phyloP scores from a whole-genome alignment of 768 basidiomycete genomes.

The Termitomyces sp. region DNA sequence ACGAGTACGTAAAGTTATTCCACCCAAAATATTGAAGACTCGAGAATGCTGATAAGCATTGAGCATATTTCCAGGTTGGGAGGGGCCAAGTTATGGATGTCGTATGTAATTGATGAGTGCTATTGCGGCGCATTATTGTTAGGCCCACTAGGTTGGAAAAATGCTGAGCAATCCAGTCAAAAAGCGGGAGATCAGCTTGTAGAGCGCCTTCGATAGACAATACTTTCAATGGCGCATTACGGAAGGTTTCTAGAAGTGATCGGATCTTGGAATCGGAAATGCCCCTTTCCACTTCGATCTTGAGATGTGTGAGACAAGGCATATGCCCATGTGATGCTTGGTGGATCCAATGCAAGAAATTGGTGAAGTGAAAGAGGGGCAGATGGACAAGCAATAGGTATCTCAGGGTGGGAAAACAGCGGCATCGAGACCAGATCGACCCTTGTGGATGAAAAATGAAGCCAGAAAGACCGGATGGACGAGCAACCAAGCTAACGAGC shows the following conservation, averaged over 20 bases:
- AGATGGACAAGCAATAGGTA: neutral
- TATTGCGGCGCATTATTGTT: neutral
- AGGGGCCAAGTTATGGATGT: neutral
- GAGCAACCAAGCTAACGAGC: neutral
- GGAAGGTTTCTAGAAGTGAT: neutral
- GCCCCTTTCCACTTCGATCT: neutral
- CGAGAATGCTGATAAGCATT: neutral
- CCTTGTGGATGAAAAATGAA: neutral
- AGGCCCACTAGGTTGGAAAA: neutral
- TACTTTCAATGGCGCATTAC: neutral
- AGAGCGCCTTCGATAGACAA: neutral
- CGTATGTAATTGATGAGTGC: neutral
- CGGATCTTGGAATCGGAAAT: neutral
- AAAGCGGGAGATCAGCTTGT: neutral
- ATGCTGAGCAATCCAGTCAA: neutral
- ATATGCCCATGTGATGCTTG: neutral
- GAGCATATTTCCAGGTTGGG: constrained; percentile 5
- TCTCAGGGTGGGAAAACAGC: neutral
- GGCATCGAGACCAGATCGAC: neutral
- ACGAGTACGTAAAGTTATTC: neutral
- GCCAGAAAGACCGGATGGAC: neutral
- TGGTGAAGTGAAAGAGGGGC: neutral
- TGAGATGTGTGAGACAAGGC: neutral
- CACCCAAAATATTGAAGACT: constrained; percentile 2
- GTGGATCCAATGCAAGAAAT: neutral